Evolutionary conservation across 352 stramenopile species (phyloP), one percentile per base, ranked within the genome.

Genomic region (Globisporangium acanthophoron): DNA sequence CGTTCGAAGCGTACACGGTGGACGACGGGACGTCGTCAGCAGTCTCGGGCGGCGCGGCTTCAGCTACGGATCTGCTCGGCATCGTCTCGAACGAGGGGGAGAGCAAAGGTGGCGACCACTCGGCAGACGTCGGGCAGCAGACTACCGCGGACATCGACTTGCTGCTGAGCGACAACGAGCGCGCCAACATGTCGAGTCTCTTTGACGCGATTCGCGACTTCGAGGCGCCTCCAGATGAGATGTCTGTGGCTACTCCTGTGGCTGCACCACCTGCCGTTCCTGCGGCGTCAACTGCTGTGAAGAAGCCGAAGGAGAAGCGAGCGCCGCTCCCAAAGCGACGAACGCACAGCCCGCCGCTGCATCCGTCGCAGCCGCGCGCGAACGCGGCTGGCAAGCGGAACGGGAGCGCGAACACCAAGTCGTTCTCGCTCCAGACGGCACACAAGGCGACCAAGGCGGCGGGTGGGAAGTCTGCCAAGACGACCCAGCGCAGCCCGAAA

Each of bases 201-300:
- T 77, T 90, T 40, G 80, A 90, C 35, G 78, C 80, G 9, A 90
- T 90, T 52, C 76, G 77, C 2, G 75, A 90, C 57, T 90, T 90
- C 27, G 76, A 88, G 33, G 75, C 72, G 1, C 76, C 77, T 0
- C 41, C 64, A 15, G 16, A 16, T 6, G 21, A 27, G 33, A 54
- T 67, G 18, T 39, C 24, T n/a, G 24, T 35, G 35, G 46, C 6
- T 37, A 6, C 33, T 6, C 9, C 33, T 37, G 33, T 11, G 9
- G 33, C 20, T 21, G 18, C 49, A 12, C 7, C 49, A 16, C 35
- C 65, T 8, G 35, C 59, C 13, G 63, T 56, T 3, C 33, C 55
- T 18, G 49, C 58, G 43, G 35, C 55, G n/a, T 1, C 50, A 9
- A 39, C 37, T 15, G 18, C 27, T 56, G 40, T 56, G 21, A 65